Evolutionary conservation across 306 rosid genomes (phyloP), one percentile per base, ranked within the genome.

Genomic region (Senna tora): DNA sequence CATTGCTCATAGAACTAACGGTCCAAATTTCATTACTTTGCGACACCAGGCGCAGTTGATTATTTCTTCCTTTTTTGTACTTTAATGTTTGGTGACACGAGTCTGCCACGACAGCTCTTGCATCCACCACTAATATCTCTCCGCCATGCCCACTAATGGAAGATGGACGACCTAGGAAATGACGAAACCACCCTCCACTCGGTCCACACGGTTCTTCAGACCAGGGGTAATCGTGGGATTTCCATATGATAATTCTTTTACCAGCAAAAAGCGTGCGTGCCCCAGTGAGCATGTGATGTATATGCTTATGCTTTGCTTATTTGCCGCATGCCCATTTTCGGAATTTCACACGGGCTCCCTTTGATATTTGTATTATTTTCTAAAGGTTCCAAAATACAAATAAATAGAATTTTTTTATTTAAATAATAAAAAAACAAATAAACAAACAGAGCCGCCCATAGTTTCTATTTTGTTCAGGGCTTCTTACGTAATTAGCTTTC

Each of bases 31-130:
- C 1, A 19, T 21, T 5, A 1, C 0, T 20, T 0, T 5, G 10
- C 0, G 34, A 1, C 0, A 0, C 1, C 0, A 1, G 13, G 2
- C 61, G 39, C 62, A 50, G 61, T n/a, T 0, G 13, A 39, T 52
- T 38, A 5, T 16, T 7, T 13, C 49, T 12, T 7, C 32, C 5
- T 38, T 16, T 14, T 16, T 34, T 33, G 63, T 64, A 2, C 32
- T 13, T 39, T 25, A 39, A 6, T 11, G 49, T 20, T 20, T 36
- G 33, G 54, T 20, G 22, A 51, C 69, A 63, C 36, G 19, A 16
- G 69, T n/a, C 20, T 9, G 36, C 68, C 68, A 63, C 68, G 51
- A 63, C 68, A 20, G 5, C 52, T 12, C 51, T 50, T 19, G 50
- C 52, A 0, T 20, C 16, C 1, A 15, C 69, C 69, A 42, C 33